A percentile compares a stretch with the other conserved stretches of the same genome.
These are phyloP conservation scores for Bacterosira constricta DNA, from an alignment of 108 stramenopile species.

Conservation along the genomic window DNA sequence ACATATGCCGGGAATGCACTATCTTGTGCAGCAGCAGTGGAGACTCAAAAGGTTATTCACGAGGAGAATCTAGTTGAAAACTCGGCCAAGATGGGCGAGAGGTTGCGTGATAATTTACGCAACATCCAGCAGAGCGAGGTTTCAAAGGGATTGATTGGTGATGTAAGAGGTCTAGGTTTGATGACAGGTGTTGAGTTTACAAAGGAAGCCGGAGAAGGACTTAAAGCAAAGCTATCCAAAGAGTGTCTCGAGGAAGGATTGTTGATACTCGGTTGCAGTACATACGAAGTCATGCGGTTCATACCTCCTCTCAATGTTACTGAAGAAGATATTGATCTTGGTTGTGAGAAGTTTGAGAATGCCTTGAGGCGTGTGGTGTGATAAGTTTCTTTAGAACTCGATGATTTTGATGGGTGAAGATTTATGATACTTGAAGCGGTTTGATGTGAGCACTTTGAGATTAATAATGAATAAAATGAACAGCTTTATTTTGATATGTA, in stretches of 20 bases:
- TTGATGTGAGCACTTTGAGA: too few species aligned
- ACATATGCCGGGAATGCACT: constrained; percentile 77
- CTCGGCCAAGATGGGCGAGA: constrained; percentile 42
- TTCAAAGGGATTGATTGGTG: constrained; percentile 48
- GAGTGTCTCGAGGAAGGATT: constrained; percentile 70
- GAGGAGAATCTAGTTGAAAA: constrained; percentile 63
- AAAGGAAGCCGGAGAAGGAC: constrained; percentile 37
- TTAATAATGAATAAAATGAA: too few species aligned
- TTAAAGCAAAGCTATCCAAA: neutral
- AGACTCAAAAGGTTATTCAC: constrained; percentile 55
- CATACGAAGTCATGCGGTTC: constrained; percentile 85
- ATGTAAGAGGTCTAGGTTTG: constrained; percentile 67
- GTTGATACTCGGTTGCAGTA: constrained; percentile 88
- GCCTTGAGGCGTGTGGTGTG: constrained; percentile 49
- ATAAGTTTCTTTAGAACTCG: neutral
- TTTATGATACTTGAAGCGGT: too few species aligned
- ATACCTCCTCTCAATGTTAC: constrained; percentile 89
- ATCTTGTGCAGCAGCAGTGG: constrained; percentile 70
- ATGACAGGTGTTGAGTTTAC: constrained; percentile 75
- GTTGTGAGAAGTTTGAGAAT: constrained; percentile 71
- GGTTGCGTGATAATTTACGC: constrained; percentile 44
- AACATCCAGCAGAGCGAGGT: constrained; percentile 21
- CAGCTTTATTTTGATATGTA: too few species aligned
- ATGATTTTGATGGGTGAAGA: too few species aligned
- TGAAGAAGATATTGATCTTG: constrained; percentile 74